Evolutionary conservation across 257 asterid genomes (phyloP).

Genomic region (Solanum appendiculatum): DNA sequence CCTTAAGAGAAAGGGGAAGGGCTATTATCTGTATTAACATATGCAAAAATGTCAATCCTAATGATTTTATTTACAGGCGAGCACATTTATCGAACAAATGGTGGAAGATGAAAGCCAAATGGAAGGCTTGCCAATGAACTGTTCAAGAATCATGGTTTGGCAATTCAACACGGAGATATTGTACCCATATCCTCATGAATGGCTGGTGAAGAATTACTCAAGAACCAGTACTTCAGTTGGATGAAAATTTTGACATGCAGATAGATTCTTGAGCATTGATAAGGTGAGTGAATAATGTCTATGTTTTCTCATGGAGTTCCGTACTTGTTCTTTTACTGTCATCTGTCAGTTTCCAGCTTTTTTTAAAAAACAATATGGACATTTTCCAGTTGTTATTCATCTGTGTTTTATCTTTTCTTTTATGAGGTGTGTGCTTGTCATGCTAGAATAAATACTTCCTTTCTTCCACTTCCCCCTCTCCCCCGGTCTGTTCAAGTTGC

Average conservation of each 20-base stretch:
- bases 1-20: background rate
- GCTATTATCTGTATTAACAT: background rate
- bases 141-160: slow-evolving; percentile 59
- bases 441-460: background rate
- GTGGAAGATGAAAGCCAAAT: slow-evolving; percentile 86
- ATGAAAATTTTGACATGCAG: slow-evolving; percentile 6
- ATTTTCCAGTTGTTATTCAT: background rate
- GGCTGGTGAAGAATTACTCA: slow-evolving; percentile 9
- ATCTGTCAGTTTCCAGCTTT: background rate
- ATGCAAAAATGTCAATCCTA: background rate
- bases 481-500: background rate
- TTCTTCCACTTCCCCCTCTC: background rate
- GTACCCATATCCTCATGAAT: slow-evolving; percentile 12
- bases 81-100: slow-evolving; percentile 55
- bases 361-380: background rate
- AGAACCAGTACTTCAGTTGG: slow-evolving; percentile 14
- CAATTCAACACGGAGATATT: slow-evolving; percentile 18
- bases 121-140: slow-evolving; percentile 50
- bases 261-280: background rate
- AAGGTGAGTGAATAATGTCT: background rate
- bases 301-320: background rate
- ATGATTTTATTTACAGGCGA: slow-evolving; percentile 39
- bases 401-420: background rate
- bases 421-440: background rate
- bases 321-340: background rate